Base-by-base conservation (phyloP, 2,329 filamentous ascomycete species). In the Verticillium longisporum region DNA sequence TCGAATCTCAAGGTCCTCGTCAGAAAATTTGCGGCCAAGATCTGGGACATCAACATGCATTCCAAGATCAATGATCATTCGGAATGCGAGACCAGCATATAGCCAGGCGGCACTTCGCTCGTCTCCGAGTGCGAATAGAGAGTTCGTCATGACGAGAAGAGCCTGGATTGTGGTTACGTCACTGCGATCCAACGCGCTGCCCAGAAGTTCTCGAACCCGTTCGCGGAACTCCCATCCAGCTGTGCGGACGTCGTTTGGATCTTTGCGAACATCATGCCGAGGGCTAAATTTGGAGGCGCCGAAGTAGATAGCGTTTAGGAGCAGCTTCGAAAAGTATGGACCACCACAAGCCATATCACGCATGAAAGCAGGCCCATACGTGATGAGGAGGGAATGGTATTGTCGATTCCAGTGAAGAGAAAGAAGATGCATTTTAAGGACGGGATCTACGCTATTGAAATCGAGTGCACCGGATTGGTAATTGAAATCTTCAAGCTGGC, bases 81-180 rank as follows among this genome's bases (percentile, higher is more conserved):
- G 76, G 61, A 85, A 83, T 0, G 83, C 83, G 63, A 82, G 76
- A 1, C 83, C 83, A 58, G 80, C 77, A 62, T 86, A 86, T 4
- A 85, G 65, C 84, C 84, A 87, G 1, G 83, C 79, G 6, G 77
- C 75, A 61, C 80, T 83, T 34, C 77, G 71, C 64, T 83, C 77
- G 57, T 80, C 78, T n/a, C 78, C 75, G 2, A 78, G 69, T 0
- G 81, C 75, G 63, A 84, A 83, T 0, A 84, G 67, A 0, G 80
- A 78, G 55, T 77, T 79, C 0, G 77, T 77, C 75, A 84, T 80
- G 0, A 83, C 71, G 0, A 85, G 70, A 33, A 85, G 65, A 0
- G 80, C 82, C 63, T 83, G 80, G 1, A 84, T 81, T 0, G 82
- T 84, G 0, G 82, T 82, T 10, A 85, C 78, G 3, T 79, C 75